A percentile compares a stretch with the other conserved stretches of the same genome.
Evolutionary conservation across 2,329 filamentous ascomycete genomes (phyloP).

Genomic region (Pseudogymnoascus sp.): DNA sequence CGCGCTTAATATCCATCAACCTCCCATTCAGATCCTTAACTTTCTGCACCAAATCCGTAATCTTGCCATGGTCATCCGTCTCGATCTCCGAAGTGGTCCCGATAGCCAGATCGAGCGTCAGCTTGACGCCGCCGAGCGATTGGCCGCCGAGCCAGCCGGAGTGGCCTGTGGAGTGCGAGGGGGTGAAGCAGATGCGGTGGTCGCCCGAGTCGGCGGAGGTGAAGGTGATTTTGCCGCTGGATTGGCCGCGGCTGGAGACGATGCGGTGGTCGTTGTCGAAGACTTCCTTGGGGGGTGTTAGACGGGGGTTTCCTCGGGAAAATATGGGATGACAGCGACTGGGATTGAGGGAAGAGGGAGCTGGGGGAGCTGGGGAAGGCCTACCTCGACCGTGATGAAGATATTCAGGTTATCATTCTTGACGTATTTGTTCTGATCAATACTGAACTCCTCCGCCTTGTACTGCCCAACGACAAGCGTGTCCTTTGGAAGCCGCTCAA

Average conservation of each 20-base stretch:
- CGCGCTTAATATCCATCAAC: conserved; percentile 79
- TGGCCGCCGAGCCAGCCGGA: conserved; percentile 63
- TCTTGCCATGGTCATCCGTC: conserved; percentile 86
- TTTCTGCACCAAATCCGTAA: conserved; percentile 80
- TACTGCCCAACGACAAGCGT: conserved; percentile 94
- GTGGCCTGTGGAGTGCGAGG: conserved; percentile 63
- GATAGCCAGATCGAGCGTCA: conserved; percentile 85
- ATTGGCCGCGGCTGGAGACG: conserved; percentile 72
- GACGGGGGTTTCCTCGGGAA: conserved; percentile 10
- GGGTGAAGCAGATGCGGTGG: conserved; percentile 91
- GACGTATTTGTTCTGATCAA: conserved; percentile 58
- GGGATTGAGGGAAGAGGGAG: neutral
- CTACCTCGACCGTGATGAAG: conserved; percentile 83
- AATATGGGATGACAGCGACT: neutral
- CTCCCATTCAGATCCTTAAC: conserved; percentile 84
- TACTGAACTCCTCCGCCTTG: conserved; percentile 76
- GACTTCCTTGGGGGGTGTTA: conserved; percentile 53
- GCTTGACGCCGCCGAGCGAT: conserved; percentile 69
- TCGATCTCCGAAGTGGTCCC: conserved; percentile 92
- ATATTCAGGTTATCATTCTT: conserved; percentile 72
- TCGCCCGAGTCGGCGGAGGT: conserved; percentile 89
- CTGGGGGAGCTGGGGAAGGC: conserved; percentile 12
- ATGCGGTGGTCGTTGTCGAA: conserved; percentile 98
- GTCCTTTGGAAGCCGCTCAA: conserved; percentile 95
- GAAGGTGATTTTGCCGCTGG: conserved; percentile 86